Conservation (phyloP, 2,329 filamentous ascomycete genomes). For the Fonsecaea monophora region DNA sequence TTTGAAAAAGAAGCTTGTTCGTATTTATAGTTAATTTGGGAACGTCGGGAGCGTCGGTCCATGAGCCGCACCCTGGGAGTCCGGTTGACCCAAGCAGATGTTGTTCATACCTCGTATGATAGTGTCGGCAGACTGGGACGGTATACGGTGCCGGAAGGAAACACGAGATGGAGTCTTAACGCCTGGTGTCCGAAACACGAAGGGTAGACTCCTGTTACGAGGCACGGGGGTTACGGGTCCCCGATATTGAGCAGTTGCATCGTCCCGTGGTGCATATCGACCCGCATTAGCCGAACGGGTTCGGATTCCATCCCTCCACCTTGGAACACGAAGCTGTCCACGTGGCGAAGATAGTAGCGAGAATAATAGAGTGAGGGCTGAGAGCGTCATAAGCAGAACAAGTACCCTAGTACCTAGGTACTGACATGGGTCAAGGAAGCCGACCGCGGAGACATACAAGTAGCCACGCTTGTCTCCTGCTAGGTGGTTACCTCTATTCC, state of each 20-base stretch:
- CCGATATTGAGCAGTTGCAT: background rate
- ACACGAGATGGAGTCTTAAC: background rate
- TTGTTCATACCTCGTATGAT: background rate
- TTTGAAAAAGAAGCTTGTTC: background rate
- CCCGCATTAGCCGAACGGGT: background rate
- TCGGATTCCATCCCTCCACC: background rate
- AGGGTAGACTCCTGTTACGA: background rate
- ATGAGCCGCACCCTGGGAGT: background rate
- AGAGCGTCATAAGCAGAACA: background rate
- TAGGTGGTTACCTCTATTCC: background rate
- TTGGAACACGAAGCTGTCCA: background rate
- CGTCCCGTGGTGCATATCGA: background rate
- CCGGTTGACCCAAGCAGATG: background rate
- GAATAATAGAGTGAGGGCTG: background rate
- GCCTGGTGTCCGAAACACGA: background rate
- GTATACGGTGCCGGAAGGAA: no score
- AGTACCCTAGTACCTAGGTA: background rate
- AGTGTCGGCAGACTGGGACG: background rate
- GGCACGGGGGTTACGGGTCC: background rate
- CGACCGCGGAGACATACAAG: background rate
- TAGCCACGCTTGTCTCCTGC: background rate
- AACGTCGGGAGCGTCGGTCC: constrained; percentile 2
- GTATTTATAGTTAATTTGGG: constrained; percentile 10
- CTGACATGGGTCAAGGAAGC: background rate
- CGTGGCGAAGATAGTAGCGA: background rate